These are phyloP conservation scores for Amanita polypyramis DNA, from an alignment of 768 basidiomycete genomes.

Conservation along the genomic window DNA sequence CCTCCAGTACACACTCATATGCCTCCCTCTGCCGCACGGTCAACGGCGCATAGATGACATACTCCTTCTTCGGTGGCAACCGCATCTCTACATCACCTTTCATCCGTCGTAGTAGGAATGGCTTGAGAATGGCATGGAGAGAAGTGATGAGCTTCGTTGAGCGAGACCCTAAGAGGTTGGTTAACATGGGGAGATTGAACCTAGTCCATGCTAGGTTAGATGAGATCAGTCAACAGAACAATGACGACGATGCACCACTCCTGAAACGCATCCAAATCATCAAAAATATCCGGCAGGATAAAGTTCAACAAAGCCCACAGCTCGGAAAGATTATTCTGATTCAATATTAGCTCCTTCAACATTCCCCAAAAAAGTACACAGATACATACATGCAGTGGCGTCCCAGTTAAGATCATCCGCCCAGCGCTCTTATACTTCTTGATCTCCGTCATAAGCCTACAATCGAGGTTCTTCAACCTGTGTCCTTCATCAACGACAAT, in stretches of 20 bases:
- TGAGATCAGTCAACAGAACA: background rate
- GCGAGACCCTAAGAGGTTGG: constrained; percentile 44
- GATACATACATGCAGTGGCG: constrained; percentile 76
- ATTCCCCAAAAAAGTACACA: background rate
- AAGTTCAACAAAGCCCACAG: constrained; percentile 95
- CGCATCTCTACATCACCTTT: constrained; percentile 78
- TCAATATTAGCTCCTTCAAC: background rate
- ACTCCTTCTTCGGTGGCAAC: constrained; percentile 90
- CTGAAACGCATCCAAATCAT: constrained; percentile 83
- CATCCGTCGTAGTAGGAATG: constrained; percentile 86
- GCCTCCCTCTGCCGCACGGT: constrained; percentile 75
- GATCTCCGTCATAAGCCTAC: constrained; percentile 83
- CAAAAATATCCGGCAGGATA: constrained; percentile 89
- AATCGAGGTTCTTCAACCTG: constrained; percentile 88
- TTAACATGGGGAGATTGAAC: constrained; percentile 65
- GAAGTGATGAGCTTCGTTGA: constrained; percentile 62
- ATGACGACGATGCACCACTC: constrained; percentile 51
- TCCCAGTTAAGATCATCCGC: constrained; percentile 91
- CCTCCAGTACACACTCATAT: constrained; percentile 70
- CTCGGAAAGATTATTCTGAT: constrained; percentile 88
- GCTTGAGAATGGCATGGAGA: constrained; percentile 86
- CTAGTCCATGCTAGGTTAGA: constrained; percentile 19
- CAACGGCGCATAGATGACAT: constrained; percentile 86
- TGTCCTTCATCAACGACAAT: constrained; percentile 97
- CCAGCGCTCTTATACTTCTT: constrained; percentile 79